A percentile compares a stretch with the other conserved stretches of the same genome.
These are phyloP conservation scores for Pezicula rhizophila DNA, from an alignment of 2,329 filamentous ascomycete genomes.

Conservation along the genomic window DNA sequence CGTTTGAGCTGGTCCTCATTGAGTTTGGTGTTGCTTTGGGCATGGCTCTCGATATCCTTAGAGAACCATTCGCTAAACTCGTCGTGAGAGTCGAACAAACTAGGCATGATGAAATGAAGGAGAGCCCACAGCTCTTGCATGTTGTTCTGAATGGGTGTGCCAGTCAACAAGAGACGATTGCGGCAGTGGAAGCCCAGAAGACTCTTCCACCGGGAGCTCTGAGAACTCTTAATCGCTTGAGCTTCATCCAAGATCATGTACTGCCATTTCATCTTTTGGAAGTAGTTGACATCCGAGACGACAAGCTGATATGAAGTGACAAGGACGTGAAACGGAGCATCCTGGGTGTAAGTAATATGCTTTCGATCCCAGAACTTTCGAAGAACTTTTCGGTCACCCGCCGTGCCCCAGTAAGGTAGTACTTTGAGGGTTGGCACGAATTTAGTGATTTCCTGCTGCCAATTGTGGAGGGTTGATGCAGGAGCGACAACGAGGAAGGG, in stretches of 20 bases:
- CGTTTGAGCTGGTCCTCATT: constrained; percentile 97
- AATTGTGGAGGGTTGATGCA: constrained; percentile 95
- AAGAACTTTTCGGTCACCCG: constrained; percentile 87
- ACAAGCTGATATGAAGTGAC: constrained; percentile 97
- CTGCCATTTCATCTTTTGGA: constrained; percentile 99
- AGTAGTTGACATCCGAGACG: constrained; percentile 92
- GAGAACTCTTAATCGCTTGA: constrained; percentile 96
- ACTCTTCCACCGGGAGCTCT: constrained; percentile 95
- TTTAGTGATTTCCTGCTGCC: constrained; percentile 95
- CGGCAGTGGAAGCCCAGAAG: constrained; percentile 90
- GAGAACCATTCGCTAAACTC: constrained; percentile 94
- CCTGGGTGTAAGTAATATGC: constrained; percentile 89
- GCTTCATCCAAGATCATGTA: constrained; percentile 99
- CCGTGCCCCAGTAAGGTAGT: constrained; percentile 94
- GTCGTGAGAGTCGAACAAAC: constrained; percentile 88
- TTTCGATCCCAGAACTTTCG: constrained; percentile 99
- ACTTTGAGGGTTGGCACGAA: constrained; percentile 96
- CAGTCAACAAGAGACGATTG: constrained; percentile 86
- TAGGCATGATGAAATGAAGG: constrained; percentile 99
- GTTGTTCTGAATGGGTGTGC: constrained; percentile 98
- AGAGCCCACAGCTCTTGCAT: constrained; percentile 99
- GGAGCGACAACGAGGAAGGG: constrained; percentile 95
- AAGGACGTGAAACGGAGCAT: constrained; percentile 91
- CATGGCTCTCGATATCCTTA: constrained; percentile 95
- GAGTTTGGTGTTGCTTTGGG: constrained; percentile 97